Percentiles rank a stretch among this genome's conserved stretches.
Conservation (phyloP, 805 yeast genomes). For the Jamesozyma lodderae region DNA sequence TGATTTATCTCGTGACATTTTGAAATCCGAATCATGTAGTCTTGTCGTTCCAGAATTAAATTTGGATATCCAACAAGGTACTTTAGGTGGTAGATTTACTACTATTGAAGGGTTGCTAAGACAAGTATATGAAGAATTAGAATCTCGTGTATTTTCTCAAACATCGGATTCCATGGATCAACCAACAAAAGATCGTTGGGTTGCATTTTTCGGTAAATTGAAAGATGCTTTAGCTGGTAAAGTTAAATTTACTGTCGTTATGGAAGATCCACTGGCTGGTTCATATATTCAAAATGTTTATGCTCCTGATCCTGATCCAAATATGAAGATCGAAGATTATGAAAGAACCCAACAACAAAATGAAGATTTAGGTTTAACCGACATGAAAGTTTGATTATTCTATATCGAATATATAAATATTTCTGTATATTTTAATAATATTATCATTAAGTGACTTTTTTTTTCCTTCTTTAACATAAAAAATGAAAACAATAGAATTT, state of each 20-base stretch:
- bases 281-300: slow-evolving; percentile 96
- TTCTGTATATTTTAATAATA: background rate
- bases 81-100: slow-evolving; percentile 96
- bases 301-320: slow-evolving; percentile 97
- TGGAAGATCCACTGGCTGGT: slow-evolving; percentile 94
- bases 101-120: slow-evolving; percentile 87
- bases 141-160: slow-evolving; percentile 71
- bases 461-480: background rate
- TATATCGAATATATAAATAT: background rate
- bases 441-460: background rate
- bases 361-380: slow-evolving; percentile 77
- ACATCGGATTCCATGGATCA: slow-evolving; percentile 88
- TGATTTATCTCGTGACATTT: slow-evolving; percentile 87
- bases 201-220: slow-evolving; percentile 59
- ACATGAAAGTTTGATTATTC: slow-evolving; percentile 28
- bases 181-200: slow-evolving; percentile 75
- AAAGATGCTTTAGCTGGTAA: slow-evolving; percentile 77
- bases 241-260: slow-evolving; percentile 67
- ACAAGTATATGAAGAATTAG: slow-evolving; percentile 85
- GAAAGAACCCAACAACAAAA: slow-evolving; percentile 85
- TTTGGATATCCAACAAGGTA: slow-evolving; percentile 89
- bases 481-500: too few relatives aligned
- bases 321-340: slow-evolving; percentile 83
- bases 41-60: slow-evolving; percentile 77
- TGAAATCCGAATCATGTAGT: slow-evolving; percentile 91